These are phyloP conservation scores for Penicillium cosmopolitanum DNA, from an alignment of 495 filamentous ascomycete genomes.

Conservation along the genomic window DNA sequence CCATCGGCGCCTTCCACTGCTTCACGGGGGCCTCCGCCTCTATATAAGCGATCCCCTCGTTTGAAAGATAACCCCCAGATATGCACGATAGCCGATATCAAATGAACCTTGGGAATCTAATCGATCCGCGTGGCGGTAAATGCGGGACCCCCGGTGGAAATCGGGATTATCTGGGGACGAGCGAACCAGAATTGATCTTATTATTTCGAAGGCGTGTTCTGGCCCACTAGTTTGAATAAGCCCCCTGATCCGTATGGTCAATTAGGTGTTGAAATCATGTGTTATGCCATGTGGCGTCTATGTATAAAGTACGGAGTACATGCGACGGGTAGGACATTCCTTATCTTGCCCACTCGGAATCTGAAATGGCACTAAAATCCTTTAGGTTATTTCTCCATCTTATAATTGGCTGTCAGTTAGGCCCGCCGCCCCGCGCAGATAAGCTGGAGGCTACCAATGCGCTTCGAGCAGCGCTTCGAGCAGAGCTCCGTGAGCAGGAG, in stretches of 20 bases:
- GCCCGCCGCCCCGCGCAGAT: not conserved
- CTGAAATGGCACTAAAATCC: not conserved
- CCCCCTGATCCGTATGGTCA: not conserved
- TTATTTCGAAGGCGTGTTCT: not conserved
- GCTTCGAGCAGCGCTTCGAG: not conserved
- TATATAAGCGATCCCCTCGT: not conserved
- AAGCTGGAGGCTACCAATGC: not conserved
- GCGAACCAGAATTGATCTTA: not conserved
- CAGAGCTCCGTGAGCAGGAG: not conserved
- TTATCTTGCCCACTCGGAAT: slow-evolving; percentile 16
- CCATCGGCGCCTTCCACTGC: slow-evolving; percentile 26
- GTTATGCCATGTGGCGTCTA: slow-evolving; percentile 4
- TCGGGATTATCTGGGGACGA: not conserved
- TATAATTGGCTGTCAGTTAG: not conserved
- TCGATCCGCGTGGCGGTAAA: not conserved
- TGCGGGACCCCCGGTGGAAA: not conserved
- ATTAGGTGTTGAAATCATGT: not conserved
- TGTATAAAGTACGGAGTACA: not conserved
- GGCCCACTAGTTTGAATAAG: not conserved
- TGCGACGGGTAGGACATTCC: not conserved
- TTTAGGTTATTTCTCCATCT: not conserved
- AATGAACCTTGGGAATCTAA: slow-evolving; percentile 2
- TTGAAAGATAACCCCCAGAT: slow-evolving; percentile 21
- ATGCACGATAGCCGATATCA: slow-evolving; percentile 19
- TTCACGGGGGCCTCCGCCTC: slow-evolving; percentile 22